Conservation (phyloP, 1,139 yeast species). For the Hemisphaericaspora xylanilytica region DNA sequence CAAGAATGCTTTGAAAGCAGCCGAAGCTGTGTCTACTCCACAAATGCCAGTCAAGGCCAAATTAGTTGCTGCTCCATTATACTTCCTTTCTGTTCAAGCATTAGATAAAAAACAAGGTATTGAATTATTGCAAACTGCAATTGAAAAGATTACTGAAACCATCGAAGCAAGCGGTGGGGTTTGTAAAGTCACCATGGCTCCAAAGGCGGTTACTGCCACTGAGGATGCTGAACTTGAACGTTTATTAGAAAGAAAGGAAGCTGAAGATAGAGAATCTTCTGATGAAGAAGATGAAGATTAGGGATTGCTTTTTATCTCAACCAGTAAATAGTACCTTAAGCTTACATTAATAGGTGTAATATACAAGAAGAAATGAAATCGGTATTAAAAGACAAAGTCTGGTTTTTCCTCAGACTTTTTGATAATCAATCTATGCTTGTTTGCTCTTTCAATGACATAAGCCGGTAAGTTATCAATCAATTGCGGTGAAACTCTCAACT, state of each 20-base stretch:
- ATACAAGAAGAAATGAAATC: too few species aligned
- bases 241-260: slow-evolving; percentile 61
- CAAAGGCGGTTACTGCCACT: slow-evolving; percentile 97
- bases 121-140: slow-evolving; percentile 72
- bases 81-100: slow-evolving; percentile 90
- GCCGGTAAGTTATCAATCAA: slow-evolving; percentile 38
- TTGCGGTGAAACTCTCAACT: slow-evolving; percentile 37
- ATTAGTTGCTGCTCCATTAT: slow-evolving; percentile 96
- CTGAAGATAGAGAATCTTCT: slow-evolving; percentile 44
- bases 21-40: slow-evolving; percentile 82
- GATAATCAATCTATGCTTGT: slow-evolving; percentile 31
- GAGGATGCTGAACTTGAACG: slow-evolving; percentile 98
- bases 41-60: slow-evolving; percentile 86
- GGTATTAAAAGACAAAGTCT: too few species aligned
- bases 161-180: slow-evolving; percentile 80
- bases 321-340: too few species aligned
- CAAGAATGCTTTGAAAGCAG: slow-evolving; percentile 81
- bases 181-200: slow-evolving; percentile 94
- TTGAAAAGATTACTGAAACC: slow-evolving; percentile 66
- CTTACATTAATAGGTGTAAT: slow-evolving; percentile 1
- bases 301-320: too few species aligned
- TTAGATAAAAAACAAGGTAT: slow-evolving; percentile 90
- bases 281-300: slow-evolving; percentile 47
- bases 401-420: slow-evolving; percentile 20
- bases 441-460: slow-evolving; percentile 42